A percentile compares a stretch with the other conserved stretches of the same genome.
Conservation (phyloP, 2,329 filamentous ascomycete species). For the Claviceps arundinis region DNA sequence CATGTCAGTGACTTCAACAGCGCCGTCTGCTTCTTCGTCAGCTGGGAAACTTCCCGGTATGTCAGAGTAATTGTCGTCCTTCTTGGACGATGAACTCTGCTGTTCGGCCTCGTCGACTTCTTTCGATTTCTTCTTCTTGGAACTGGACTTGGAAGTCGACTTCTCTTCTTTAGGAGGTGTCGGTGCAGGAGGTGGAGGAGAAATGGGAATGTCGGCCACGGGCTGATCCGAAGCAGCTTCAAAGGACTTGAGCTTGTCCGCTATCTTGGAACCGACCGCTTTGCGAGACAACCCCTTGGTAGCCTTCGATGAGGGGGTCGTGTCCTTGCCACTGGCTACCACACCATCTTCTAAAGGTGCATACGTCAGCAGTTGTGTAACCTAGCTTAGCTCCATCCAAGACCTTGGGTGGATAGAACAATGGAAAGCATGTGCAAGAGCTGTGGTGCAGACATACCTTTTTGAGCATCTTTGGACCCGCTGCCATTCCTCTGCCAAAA, state of each 20-base stretch:
- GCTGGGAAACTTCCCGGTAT: conserved; percentile 44
- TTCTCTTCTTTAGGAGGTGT: conserved; percentile 15
- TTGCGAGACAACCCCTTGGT: conserved; percentile 29
- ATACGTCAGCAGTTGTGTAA: conserved; percentile 36
- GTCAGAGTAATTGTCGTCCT: conserved; percentile 12
- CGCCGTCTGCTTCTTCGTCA: conserved; percentile 35
- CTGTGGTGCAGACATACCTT: conserved; percentile 20
- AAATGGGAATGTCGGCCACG: conserved; percentile 18
- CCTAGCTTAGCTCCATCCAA: conserved; percentile 22
- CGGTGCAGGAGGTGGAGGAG: conserved; percentile 23
- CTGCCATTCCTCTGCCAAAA: conserved; percentile 40
- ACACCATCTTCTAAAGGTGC: conserved; percentile 30
- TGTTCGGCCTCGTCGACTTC: conserved; percentile 19
- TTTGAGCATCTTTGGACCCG: conserved; percentile 28
- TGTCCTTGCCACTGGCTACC: conserved; percentile 23
- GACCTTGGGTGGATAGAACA: conserved; percentile 7
- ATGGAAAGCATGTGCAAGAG: conserved; percentile 1
- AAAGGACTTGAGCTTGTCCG: conserved; percentile 44
- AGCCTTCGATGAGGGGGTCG: conserved; percentile 24
- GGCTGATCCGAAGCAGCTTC: conserved; percentile 28
- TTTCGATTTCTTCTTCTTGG: conserved; percentile 27
- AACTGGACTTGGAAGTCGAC: conserved; percentile 23
- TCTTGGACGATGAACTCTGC: conserved; percentile 20
- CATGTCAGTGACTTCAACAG: conserved; percentile 38
- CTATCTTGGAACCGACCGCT: conserved; percentile 36